Conservation (phyloP, 495 filamentous ascomycete species). For the Aspergillus olivimuriae region DNA sequence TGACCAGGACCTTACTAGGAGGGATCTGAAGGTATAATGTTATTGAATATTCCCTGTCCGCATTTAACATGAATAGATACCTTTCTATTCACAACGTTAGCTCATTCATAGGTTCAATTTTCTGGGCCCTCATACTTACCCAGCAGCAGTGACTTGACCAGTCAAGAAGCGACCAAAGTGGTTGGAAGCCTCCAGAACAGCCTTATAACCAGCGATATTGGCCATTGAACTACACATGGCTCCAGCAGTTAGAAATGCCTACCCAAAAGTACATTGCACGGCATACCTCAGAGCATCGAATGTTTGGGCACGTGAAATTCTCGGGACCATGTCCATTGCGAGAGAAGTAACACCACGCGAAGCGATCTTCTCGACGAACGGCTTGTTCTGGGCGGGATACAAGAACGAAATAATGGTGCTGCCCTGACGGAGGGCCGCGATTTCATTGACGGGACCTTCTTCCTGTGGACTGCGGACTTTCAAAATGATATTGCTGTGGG, state of each 20-base stretch:
- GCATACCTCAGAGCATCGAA: constrained; percentile 63
- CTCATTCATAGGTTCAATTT: not conserved
- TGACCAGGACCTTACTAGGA: constrained; percentile 75
- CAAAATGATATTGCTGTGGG: constrained; percentile 64
- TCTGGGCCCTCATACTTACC: constrained; percentile 28
- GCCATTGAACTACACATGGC: constrained; percentile 58
- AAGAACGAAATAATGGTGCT: constrained; percentile 69
- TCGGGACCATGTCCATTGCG: constrained; percentile 80
- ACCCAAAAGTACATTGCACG: not conserved
- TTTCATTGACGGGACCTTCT: constrained; percentile 47
- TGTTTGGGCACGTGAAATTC: constrained; percentile 73
- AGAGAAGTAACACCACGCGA: constrained; percentile 59
- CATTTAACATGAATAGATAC: constrained; percentile 1
- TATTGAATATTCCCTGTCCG: constrained; percentile 4
- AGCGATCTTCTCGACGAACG: constrained; percentile 60
- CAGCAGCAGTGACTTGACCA: constrained; percentile 77
- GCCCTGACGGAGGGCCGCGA: constrained; percentile 52
- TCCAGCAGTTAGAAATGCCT: not conserved
- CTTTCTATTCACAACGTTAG: constrained; percentile 9
- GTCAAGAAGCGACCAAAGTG: constrained; percentile 77
- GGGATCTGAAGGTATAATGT: constrained; percentile 55
- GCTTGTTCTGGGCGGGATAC: constrained; percentile 65
- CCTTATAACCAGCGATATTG: constrained; percentile 84
- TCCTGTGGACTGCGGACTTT: constrained; percentile 67
- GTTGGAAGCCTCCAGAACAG: constrained; percentile 75